These are phyloP conservation scores for Blastomyces emzantsi DNA, from an alignment of 2,329 filamentous ascomycete genomes.

Conservation along the genomic window DNA sequence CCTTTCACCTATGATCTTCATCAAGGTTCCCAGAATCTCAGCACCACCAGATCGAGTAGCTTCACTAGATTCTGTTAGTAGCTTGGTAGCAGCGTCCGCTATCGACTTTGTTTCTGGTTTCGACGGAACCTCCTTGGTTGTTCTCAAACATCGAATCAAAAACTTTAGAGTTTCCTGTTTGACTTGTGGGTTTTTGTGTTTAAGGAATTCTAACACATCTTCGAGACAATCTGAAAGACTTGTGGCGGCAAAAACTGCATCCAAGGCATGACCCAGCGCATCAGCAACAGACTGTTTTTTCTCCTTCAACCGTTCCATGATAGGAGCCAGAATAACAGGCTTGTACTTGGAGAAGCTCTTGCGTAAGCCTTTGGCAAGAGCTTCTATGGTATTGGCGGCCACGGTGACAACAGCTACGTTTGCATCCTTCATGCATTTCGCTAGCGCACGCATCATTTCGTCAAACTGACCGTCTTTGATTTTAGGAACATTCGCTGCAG, in stretches of 20 bases:
- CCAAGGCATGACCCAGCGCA: slow-evolving; percentile 74
- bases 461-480: slow-evolving; percentile 88
- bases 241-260: slow-evolving; percentile 59
- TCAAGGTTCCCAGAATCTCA: slow-evolving; percentile 84
- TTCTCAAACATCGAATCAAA: slow-evolving; percentile 76
- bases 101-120: slow-evolving; percentile 77
- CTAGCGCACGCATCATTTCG: slow-evolving; percentile 72
- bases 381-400: slow-evolving; percentile 86
- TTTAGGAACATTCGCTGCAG: slow-evolving; percentile 68
- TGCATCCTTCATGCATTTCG: slow-evolving; percentile 98
- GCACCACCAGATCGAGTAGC: slow-evolving; percentile 79
- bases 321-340: slow-evolving; percentile 69
- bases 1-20: slow-evolving; percentile 97
- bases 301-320: slow-evolving; percentile 93
- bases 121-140: slow-evolving; percentile 70
- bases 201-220: slow-evolving; percentile 73
- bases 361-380: slow-evolving; percentile 75
- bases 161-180: slow-evolving; percentile 95
- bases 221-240: slow-evolving; percentile 78
- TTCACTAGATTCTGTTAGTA: slow-evolving; percentile 82
- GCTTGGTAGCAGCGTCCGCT: slow-evolving; percentile 80
- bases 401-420: slow-evolving; percentile 92
- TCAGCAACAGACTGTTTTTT: slow-evolving; percentile 89
- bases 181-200: slow-evolving; percentile 94
- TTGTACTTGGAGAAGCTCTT: slow-evolving; percentile 73